Percentiles rank a stretch among this genome's conserved stretches.
Evolutionary conservation across 257 asterid genomes (phyloP).

Genomic region (Echium plantagineum): DNA sequence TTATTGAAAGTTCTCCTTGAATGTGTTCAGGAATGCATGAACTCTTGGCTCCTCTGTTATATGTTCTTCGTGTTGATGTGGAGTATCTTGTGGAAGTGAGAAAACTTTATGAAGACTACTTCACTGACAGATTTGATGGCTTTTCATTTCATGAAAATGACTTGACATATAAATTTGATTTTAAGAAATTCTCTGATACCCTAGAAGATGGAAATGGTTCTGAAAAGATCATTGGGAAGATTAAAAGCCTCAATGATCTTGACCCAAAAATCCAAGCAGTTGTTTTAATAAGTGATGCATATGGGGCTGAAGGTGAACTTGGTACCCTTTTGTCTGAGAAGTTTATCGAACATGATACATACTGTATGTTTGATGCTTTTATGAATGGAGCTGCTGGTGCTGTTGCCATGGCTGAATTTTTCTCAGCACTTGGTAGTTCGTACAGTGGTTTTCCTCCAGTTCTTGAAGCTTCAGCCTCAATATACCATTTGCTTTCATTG

Average conservation of each 20-base stretch:
- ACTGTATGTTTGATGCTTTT: slow-evolving; percentile 76
- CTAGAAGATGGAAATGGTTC: slow-evolving; percentile 26
- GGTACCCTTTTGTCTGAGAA: slow-evolving; percentile 76
- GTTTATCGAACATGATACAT: slow-evolving; percentile 87
- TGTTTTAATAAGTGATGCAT: slow-evolving; percentile 67
- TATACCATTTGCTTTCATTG: slow-evolving; percentile 69
- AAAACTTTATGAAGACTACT: slow-evolving; percentile 53
- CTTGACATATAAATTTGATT: slow-evolving; percentile 58
- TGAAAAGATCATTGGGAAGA: slow-evolving; percentile 24
- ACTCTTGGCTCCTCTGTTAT: slow-evolving; percentile 74
- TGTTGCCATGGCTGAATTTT: slow-evolving; percentile 73
- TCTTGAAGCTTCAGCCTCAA: slow-evolving; percentile 69
- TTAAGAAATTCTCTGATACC: slow-evolving; percentile 59
- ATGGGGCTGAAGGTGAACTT: slow-evolving; percentile 92
- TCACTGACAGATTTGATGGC: slow-evolving; percentile 71
- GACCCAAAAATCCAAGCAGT: slow-evolving; percentile 58
- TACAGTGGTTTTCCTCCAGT: slow-evolving; percentile 64
- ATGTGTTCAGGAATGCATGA: slow-evolving; percentile 77
- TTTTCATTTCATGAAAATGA: slow-evolving; percentile 67
- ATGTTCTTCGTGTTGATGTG: slow-evolving; percentile 70
- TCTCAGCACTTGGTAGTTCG: slow-evolving; percentile 37
- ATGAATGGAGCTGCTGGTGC: slow-evolving; percentile 78
- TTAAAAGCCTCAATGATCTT: slow-evolving; percentile 37
- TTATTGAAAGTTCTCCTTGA: slow-evolving; percentile 12
- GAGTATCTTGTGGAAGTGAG: slow-evolving; percentile 69